Evolutionary conservation across 2,329 filamentous ascomycete genomes (phyloP).

Genomic region (Xylariaceae sp.): DNA sequence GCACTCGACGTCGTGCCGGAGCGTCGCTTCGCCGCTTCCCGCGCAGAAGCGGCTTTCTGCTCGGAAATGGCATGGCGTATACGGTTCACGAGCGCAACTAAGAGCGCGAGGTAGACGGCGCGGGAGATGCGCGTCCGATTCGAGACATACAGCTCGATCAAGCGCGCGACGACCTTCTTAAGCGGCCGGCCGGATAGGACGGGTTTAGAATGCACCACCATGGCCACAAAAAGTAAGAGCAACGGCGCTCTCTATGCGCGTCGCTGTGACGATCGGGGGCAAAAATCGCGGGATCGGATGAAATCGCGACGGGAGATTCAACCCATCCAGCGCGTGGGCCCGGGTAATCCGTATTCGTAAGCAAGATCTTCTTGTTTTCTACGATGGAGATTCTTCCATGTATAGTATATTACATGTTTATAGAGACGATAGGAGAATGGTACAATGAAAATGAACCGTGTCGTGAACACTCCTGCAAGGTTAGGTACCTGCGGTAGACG

Average conservation of each 20-base stretch:
- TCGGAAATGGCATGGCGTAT: slow-evolving; percentile 88
- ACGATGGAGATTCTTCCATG: slow-evolving; percentile 1
- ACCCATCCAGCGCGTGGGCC: slow-evolving; percentile 17
- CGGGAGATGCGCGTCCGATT: slow-evolving; percentile 80
- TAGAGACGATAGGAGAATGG: slow-evolving; percentile 1
- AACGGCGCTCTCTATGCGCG: slow-evolving; percentile 19
- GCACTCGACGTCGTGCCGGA: slow-evolving; percentile 47
- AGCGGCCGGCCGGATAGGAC: slow-evolving; percentile 58
- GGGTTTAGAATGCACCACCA: slow-evolving; percentile 74
- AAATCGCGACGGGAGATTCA: slow-evolving; percentile 4
- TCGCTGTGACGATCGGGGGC: not conserved
- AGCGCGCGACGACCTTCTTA: slow-evolving; percentile 57
- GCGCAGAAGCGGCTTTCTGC: slow-evolving; percentile 76
- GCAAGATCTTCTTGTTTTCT: slow-evolving; percentile 6
- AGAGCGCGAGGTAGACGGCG: slow-evolving; percentile 75
- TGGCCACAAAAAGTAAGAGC: slow-evolving; percentile 34
- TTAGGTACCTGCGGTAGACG: not conserved
- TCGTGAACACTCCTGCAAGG: not conserved
- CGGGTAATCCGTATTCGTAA: slow-evolving; percentile 1
- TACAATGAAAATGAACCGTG: not conserved
- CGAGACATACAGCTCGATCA: slow-evolving; percentile 68
- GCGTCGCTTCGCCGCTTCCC: slow-evolving; percentile 56
- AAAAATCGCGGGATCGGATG: not conserved
- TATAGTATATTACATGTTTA: slow-evolving; percentile 25
- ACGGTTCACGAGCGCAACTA: slow-evolving; percentile 76